Conservation (phyloP, 2,329 filamentous ascomycete genomes). For the Laburnicola sp. region DNA sequence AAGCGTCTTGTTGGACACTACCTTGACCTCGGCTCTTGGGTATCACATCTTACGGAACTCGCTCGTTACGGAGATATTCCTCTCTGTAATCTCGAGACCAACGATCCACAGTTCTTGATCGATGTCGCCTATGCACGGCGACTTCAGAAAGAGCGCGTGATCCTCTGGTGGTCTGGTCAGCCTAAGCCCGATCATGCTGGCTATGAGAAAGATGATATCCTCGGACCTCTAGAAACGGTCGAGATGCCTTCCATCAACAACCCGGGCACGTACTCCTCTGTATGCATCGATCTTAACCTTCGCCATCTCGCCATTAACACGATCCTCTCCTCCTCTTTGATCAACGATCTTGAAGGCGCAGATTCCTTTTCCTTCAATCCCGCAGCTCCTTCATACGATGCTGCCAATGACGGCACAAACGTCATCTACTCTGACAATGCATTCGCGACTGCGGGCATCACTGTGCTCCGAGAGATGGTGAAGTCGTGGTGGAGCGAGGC, state of each 20-base stretch:
- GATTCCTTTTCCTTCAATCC: slow-evolving; percentile 87
- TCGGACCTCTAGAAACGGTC: slow-evolving; percentile 79
- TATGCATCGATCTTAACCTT: slow-evolving; percentile 93
- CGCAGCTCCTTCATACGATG: slow-evolving; percentile 64
- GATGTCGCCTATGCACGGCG: slow-evolving; percentile 92
- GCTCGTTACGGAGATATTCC: slow-evolving; percentile 92
- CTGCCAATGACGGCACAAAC: slow-evolving; percentile 64
- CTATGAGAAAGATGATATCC: slow-evolving; percentile 88
- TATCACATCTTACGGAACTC: slow-evolving; percentile 82
- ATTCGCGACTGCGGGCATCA: slow-evolving; percentile 88
- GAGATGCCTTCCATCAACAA: slow-evolving; percentile 94
- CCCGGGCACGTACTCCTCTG: slow-evolving; percentile 89
- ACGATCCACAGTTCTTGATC: slow-evolving; percentile 92
- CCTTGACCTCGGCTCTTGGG: slow-evolving; percentile 88
- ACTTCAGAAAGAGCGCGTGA: slow-evolving; percentile 86
- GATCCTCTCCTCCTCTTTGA: slow-evolving; percentile 90
- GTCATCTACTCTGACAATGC: slow-evolving; percentile 83
- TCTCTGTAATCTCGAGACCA: slow-evolving; percentile 90
- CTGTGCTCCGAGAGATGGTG: slow-evolving; percentile 95
- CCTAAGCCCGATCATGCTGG: slow-evolving; percentile 92
- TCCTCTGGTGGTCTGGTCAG: slow-evolving; percentile 93
- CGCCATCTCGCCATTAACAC: slow-evolving; percentile 97
- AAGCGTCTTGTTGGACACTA: slow-evolving; percentile 87
- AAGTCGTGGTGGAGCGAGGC: slow-evolving; percentile 98
- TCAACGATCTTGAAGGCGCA: slow-evolving; percentile 92